Evolutionary conservation across 2,329 filamentous ascomycete genomes (phyloP).

Genomic region (Ophiostoma novo-ulmi): DNA sequence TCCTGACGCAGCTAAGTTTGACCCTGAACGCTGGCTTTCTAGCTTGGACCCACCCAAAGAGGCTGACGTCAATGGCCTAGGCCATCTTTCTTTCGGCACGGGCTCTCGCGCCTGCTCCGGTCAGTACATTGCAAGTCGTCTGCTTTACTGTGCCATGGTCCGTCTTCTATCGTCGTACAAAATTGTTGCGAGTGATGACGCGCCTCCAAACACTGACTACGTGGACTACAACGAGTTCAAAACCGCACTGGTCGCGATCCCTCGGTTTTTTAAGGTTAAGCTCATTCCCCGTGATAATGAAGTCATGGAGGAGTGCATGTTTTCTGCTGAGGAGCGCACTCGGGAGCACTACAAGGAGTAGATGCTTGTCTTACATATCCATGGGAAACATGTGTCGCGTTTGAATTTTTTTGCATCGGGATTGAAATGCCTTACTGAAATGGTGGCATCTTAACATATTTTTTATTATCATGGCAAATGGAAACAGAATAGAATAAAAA

Average conservation of each 20-base stretch:
- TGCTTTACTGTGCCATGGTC: slow-evolving; percentile 57
- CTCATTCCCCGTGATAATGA: slow-evolving; percentile 24
- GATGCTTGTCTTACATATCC: background rate
- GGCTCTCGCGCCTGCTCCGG: slow-evolving; percentile 61
- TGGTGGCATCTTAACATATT: background rate
- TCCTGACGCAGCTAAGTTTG: slow-evolving; percentile 51
- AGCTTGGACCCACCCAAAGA: slow-evolving; percentile 22
- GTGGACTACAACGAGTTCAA: slow-evolving; percentile 28
- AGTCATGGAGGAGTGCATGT: slow-evolving; percentile 19
- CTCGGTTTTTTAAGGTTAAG: slow-evolving; percentile 26
- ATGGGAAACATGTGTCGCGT: background rate
- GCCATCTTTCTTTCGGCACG: slow-evolving; percentile 59
- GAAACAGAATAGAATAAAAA: too few relatives aligned
- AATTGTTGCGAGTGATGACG: slow-evolving; percentile 58
- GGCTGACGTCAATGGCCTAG: slow-evolving; percentile 42
- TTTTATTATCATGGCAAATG: background rate
- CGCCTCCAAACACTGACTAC: slow-evolving; percentile 45
- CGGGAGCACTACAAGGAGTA: slow-evolving; percentile 26
- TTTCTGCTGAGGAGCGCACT: slow-evolving; percentile 22
- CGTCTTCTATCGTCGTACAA: slow-evolving; percentile 39
- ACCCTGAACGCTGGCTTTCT: slow-evolving; percentile 64
- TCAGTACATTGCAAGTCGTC: slow-evolving; percentile 57
- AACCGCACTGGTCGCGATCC: slow-evolving; percentile 26
- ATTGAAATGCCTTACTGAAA: background rate
- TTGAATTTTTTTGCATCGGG: background rate